phyloP scores from a whole-genome alignment of 371 early-diverging fungal species.

The Entomophthora muscae region DNA sequence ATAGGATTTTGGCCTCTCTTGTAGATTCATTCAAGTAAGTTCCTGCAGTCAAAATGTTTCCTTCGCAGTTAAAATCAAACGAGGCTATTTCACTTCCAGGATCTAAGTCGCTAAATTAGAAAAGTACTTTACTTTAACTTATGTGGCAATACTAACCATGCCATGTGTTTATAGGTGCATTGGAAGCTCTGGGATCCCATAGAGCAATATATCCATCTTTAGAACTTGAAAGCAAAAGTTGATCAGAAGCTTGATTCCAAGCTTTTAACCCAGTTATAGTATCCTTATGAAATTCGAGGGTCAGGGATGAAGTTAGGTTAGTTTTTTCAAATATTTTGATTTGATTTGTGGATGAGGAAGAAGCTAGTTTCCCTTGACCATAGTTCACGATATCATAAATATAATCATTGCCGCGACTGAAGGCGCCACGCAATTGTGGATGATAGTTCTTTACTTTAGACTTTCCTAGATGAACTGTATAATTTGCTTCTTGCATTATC shows the following conservation, averaged over 20 bases:
- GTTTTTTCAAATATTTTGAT: neutral
- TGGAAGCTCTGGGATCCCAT: constrained; percentile 47
- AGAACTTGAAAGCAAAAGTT: constrained; percentile 40
- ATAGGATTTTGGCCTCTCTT: constrained; percentile 43
- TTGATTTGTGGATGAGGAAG: neutral
- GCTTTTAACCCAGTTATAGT: constrained; percentile 38
- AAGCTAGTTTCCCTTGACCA: neutral
- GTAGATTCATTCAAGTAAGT: constrained; percentile 12
- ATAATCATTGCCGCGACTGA: neutral
- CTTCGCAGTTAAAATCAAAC: constrained; percentile 47
- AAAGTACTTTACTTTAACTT: no score
- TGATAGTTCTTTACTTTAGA: neutral
- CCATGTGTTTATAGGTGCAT: constrained; percentile 14
- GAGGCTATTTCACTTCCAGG: constrained; percentile 43
- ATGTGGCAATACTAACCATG: constrained; percentile 21
- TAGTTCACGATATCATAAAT: neutral
- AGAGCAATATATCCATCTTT: constrained; percentile 35
- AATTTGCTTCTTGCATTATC: neutral
- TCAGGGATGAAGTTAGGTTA: neutral
- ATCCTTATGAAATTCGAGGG: constrained; percentile 26
- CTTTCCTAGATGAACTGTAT: neutral
- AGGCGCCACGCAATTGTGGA: neutral
- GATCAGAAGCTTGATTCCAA: constrained; percentile 20
- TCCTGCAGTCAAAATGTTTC: constrained; percentile 26
- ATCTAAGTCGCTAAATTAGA: neutral